phyloP scores from a whole-genome alignment of 1,284 basidiomycete genomes.

The Microbotryum scabiosae region DNA sequence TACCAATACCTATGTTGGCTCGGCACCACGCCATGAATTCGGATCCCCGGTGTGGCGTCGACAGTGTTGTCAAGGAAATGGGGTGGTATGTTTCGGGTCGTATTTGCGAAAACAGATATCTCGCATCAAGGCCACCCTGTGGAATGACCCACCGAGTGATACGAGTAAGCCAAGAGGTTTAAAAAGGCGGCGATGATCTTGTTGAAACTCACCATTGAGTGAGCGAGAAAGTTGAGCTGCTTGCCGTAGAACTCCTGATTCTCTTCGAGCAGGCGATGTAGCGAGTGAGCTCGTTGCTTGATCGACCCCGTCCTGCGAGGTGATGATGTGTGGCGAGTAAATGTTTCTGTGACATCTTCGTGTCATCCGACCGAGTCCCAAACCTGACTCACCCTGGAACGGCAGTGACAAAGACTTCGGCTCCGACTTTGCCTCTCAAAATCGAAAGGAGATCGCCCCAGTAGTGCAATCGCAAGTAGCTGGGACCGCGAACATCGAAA shows the following conservation, averaged over 20 bases:
- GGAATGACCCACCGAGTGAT: too few relatives aligned
- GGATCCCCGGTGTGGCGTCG: slow-evolving; percentile 89
- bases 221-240: slow-evolving; percentile 85
- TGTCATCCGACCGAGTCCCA: not conserved
- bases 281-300: slow-evolving; percentile 64
- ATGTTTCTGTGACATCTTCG: not conserved
- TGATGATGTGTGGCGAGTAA: not conserved
- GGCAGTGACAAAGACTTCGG: slow-evolving; percentile 87
- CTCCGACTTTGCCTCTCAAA: slow-evolving; percentile 71
- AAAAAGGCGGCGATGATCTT: too few relatives aligned
- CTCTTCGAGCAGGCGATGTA: slow-evolving; percentile 65
- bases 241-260: slow-evolving; percentile 54
- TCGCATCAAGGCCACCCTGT: slow-evolving; percentile 77
- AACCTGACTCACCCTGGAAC: slow-evolving; percentile 67
- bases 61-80: slow-evolving; percentile 77
- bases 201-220: slow-evolving; percentile 64
- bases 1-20: slow-evolving; percentile 78
- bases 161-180: not conserved
- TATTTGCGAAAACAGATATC: slow-evolving; percentile 80
- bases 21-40: slow-evolving; percentile 99
- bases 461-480: slow-evolving; percentile 71
- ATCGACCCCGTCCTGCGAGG: slow-evolving; percentile 76
- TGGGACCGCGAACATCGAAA: slow-evolving; percentile 53
- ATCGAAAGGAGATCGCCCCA: slow-evolving; percentile 85
- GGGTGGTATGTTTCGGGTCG: slow-evolving; percentile 76